phyloP scores from a whole-genome alignment of 2,329 filamentous ascomycete genomes.

The Colletotrichum viniferum region DNA sequence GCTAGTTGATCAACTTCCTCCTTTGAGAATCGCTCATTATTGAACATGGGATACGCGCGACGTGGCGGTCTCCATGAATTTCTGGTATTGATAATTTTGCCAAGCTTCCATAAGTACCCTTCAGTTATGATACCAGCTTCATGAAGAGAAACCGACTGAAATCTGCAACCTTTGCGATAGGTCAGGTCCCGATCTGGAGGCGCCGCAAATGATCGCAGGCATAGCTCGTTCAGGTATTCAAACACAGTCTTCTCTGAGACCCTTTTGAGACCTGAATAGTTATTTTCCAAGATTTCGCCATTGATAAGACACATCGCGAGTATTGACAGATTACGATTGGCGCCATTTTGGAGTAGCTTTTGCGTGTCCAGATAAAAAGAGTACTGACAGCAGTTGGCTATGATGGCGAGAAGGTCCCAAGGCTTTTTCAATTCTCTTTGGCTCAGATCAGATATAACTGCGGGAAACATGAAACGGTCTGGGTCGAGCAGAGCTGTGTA shows the following conservation, averaged over 20 bases:
- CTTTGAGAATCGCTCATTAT: background rate
- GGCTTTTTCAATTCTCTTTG: background rate
- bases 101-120: background rate
- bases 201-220: background rate
- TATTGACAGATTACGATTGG: background rate
- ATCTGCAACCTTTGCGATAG: background rate
- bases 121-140: background rate
- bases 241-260: background rate
- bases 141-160: background rate
- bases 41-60: background rate
- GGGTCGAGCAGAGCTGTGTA: background rate
- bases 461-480: background rate
- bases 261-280: fast-evolving
- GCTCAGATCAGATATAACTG: background rate
- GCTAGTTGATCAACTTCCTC: background rate
- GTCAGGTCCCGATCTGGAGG: background rate
- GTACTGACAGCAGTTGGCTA: background rate
- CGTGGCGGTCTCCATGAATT: fast-evolving
- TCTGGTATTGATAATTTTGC: fast-evolving
- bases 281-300: background rate
- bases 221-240: background rate
- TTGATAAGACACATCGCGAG: background rate
- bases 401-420: background rate
- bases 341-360: background rate
- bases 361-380: fast-evolving